Base-by-base conservation (phyloP, 805 yeast genomes). In the Teunomyces pallodes region DNA sequence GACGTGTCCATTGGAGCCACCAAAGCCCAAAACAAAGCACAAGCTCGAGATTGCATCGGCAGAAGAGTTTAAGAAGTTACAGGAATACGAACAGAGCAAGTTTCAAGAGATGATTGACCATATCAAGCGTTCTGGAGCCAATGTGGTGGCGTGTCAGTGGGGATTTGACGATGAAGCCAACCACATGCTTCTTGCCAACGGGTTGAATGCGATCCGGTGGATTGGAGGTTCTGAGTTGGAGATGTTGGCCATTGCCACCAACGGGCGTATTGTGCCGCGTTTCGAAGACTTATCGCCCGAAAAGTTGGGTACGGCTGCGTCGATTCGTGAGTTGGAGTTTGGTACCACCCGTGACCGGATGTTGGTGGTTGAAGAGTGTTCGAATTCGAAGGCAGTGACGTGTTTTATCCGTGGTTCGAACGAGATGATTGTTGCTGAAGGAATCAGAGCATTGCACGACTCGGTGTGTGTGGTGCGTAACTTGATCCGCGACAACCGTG, bases 1-100 rank as follows among this genome's bases (percentile, higher is more conserved):
- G 64, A 94, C 99, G 2, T 92, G 98, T 75, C 98, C 99, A 59
- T 94, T 94, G 65, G 99, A 94, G 76, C 99, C 99, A 36, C 99
- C 99, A 60, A 94, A 94, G 74, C 99, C 99, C 57, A 94, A 94
- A 75, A 94, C 99, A 20, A 94, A 94, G 73, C 99, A 92, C 74
- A 92, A 92, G 78, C 78, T 92, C 60, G 96, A 92, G 66, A 92
- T 92, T 54, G 81, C 92, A 12, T 72, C 87, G n/a, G 97, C 90
- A 16, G 97, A 91, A 61, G 99, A 94, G 71, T 94, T 91, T 73
- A 81, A 86, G 67, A 86, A 82, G 54, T 79, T 94, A 64, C 99
- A 95, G 74, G 81, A 81, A 45, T 94, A 94, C 68, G 99, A 94
- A 75, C 92, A 86, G 58, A 84, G 86, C 54, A 90, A 90, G 67